These are phyloP conservation scores for Rhinocladiella similis DNA, from an alignment of 2,329 filamentous ascomycete genomes.

Conservation along the genomic window DNA sequence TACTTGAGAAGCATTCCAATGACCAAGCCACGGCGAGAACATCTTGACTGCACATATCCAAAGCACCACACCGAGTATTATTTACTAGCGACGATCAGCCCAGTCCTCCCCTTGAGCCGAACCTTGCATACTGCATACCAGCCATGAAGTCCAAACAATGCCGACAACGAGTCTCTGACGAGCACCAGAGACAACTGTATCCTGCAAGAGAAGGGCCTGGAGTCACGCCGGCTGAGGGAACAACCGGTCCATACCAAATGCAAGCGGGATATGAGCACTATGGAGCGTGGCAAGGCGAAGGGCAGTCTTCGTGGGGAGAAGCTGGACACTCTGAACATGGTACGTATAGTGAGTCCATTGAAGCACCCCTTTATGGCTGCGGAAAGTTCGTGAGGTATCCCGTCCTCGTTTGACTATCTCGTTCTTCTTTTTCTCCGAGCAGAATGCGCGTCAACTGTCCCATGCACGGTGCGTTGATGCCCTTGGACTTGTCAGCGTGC, in stretches of 20 bases:
- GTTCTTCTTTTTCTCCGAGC: too few relatives aligned
- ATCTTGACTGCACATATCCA: neutral
- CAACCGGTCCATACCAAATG: neutral
- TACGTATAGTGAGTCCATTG: neutral
- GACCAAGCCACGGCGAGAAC: neutral
- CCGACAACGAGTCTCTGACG: neutral
- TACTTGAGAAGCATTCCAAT: neutral
- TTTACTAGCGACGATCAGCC: neutral
- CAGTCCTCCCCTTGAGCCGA: neutral
- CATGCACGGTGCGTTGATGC: constrained; percentile 9
- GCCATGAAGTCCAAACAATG: constrained; percentile 3
- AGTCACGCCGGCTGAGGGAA: neutral
- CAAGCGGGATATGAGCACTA: neutral
- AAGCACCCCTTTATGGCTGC: too few relatives aligned
- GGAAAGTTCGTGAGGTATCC: too few relatives aligned
- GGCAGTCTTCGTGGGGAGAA: neutral
- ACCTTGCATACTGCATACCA: neutral
- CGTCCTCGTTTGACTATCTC: too few relatives aligned
- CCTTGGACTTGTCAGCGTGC: constrained; percentile 17
- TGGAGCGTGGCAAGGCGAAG: neutral
- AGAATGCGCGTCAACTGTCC: neutral
- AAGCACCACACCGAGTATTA: neutral
- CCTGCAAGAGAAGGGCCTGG: neutral
- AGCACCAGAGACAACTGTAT: neutral
- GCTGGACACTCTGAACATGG: neutral